Evolutionary conservation across 305 asterid genomes (phyloP).

Genomic region (Plantago lanceolata): DNA sequence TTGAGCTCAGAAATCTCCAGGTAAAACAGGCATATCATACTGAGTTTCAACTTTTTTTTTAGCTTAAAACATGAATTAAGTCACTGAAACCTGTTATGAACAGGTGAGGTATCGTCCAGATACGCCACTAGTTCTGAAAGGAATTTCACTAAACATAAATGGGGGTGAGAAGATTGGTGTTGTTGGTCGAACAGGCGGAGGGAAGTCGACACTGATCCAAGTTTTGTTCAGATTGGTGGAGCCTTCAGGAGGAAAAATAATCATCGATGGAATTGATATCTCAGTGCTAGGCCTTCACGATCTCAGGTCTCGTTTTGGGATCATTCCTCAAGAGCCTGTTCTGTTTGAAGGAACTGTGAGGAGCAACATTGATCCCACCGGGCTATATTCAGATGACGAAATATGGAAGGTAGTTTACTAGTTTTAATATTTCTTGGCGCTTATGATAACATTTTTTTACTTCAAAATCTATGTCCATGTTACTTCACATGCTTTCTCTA

Average conservation of each 20-base stretch:
- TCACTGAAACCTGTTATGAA: constrained; percentile 17
- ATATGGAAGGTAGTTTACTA: constrained; percentile 94
- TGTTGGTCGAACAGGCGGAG: constrained; percentile 95
- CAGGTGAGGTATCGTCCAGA: constrained; percentile 86
- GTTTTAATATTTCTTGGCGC: too few relatives aligned
- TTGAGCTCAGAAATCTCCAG: constrained; percentile 63
- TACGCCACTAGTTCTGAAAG: constrained; percentile 85
- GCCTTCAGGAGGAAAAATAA: constrained; percentile 68
- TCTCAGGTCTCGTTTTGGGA: constrained; percentile 86
- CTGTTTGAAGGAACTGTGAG: too few relatives aligned
- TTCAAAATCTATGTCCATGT: too few relatives aligned
- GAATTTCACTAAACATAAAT: constrained; percentile 56
- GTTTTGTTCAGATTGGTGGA: constrained; percentile 88
- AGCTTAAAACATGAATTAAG: neutral
- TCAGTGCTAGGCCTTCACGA: constrained; percentile 75
- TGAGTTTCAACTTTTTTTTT: neutral
- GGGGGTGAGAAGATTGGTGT: constrained; percentile 95
- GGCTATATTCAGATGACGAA: constrained; percentile 68
- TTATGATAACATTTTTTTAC: too few relatives aligned
- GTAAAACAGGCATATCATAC: constrained; percentile 24
- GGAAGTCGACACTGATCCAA: too few relatives aligned
- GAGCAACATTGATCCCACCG: constrained; percentile 83
- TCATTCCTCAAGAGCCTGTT: constrained; percentile 96
- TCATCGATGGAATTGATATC: constrained; percentile 68
- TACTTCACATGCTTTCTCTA: too few relatives aligned